phyloP scores from a whole-genome alignment of 164 flowering plant genomes.

The Saururus chinensis region DNA sequence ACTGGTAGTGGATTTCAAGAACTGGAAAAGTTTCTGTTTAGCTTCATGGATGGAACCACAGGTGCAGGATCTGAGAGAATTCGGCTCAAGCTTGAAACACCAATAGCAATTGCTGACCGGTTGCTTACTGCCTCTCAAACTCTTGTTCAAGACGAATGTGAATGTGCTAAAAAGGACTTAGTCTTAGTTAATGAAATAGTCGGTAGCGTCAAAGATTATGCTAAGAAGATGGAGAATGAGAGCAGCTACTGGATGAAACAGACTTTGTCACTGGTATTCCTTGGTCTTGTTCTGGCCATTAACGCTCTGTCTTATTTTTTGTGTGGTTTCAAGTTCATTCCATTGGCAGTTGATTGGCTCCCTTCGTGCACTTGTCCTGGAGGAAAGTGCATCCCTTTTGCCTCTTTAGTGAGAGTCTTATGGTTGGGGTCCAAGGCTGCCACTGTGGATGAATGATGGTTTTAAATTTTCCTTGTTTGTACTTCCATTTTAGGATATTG shows the following conservation, averaged over 20 bases:
- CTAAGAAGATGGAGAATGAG: conserved; percentile 58
- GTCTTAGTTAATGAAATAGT: conserved; percentile 37
- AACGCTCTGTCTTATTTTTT: background rate
- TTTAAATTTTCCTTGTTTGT: background rate
- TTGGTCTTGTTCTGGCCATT: background rate
- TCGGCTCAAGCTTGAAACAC: conserved; percentile 89
- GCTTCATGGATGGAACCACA: conserved; percentile 80
- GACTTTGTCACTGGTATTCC: conserved; percentile 50
- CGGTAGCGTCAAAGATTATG: conserved; percentile 46
- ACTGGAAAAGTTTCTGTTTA: conserved; percentile 67
- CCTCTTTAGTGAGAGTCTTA: too few species aligned
- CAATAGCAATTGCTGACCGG: conserved; percentile 69
- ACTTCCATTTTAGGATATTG: background rate
- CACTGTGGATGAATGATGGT: background rate
- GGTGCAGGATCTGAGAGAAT: conserved; percentile 73
- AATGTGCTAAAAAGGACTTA: conserved; percentile 58
- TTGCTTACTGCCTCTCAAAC: conserved; percentile 55
- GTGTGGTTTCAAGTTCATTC: background rate
- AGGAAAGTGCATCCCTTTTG: background rate
- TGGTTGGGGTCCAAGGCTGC: background rate
- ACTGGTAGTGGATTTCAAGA: conserved; percentile 39
- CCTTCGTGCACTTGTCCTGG: background rate
- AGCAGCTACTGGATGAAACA: conserved; percentile 66
- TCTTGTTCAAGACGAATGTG: conserved; percentile 43
- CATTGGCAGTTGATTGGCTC: background rate